phyloP scores from a whole-genome alignment of 768 basidiomycete species.

The Suillus luteus region DNA sequence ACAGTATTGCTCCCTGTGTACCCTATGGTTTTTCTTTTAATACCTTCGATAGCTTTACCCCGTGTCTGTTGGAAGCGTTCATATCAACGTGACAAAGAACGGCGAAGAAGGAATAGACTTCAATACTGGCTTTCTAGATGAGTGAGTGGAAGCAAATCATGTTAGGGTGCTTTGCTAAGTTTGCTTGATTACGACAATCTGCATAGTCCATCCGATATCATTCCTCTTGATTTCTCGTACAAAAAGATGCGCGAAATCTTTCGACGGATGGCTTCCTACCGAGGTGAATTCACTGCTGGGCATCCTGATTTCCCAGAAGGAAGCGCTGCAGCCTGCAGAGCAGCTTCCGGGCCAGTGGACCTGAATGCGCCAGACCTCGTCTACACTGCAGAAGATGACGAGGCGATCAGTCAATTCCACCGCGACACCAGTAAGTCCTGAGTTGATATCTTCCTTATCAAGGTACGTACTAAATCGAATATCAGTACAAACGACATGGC shows the following conservation, averaged over 20 bases:
- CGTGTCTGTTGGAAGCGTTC: constrained; percentile 46
- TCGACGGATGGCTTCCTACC: constrained; percentile 44
- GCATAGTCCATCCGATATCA: constrained; percentile 29
- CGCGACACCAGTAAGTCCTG: constrained; percentile 20
- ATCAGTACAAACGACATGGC: constrained; percentile 34
- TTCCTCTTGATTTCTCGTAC: constrained; percentile 29
- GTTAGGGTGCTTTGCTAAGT: background rate
- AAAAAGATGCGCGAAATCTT: constrained; percentile 30
- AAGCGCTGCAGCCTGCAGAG: constrained; percentile 30
- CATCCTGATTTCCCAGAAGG: constrained; percentile 28
- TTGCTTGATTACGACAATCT: background rate
- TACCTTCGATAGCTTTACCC: constrained; percentile 39
- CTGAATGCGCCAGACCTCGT: constrained; percentile 32
- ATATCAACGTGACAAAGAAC: constrained; percentile 46
- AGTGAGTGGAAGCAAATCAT: constrained; percentile 32
- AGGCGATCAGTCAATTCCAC: constrained; percentile 34
- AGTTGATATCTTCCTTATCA: background rate
- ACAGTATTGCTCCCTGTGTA: constrained; percentile 25
- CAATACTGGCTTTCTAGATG: constrained; percentile 46
- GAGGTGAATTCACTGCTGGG: constrained; percentile 34
- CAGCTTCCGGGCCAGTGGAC: constrained; percentile 20
- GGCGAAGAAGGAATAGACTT: constrained; percentile 44
- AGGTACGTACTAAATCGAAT: background rate
- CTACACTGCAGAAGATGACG: constrained; percentile 38
- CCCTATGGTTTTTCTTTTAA: background rate